Evolutionary conservation across 129 eudicot genomes (phyloP).

Genomic region (Oenanthe sinensis): DNA sequence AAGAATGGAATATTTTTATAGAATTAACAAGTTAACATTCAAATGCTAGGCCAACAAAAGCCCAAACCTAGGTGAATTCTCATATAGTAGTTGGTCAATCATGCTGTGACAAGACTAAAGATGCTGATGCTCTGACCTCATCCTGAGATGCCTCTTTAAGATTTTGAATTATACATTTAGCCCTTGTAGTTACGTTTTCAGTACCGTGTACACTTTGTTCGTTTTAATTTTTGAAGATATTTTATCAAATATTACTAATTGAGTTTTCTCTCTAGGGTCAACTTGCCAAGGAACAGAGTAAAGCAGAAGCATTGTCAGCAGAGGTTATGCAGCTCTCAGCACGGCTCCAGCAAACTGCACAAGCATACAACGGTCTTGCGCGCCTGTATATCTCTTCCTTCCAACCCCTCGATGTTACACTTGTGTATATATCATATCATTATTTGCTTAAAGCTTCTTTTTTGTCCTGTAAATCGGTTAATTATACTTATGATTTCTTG

Average conservation of each 20-base stretch:
- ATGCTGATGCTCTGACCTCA: background rate
- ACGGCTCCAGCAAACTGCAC: slow-evolving; percentile 82
- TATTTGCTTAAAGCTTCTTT: background rate
- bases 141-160: background rate
- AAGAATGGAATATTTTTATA: background rate
- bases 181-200: background rate
- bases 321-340: slow-evolving; percentile 88
- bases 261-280: slow-evolving; percentile 33
- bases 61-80: background rate
- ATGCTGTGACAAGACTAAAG: background rate
- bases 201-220: background rate
- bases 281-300: slow-evolving; percentile 84
- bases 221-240: background rate
- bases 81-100: background rate
- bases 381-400: slow-evolving; percentile 56
- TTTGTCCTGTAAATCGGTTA: background rate
- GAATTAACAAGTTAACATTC: background rate
- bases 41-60: background rate
- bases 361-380: slow-evolving; percentile 75
- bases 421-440: background rate
- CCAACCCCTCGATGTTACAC: background rate
- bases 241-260: background rate
- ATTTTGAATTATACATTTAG: background rate
- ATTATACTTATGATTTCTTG: background rate
- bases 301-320: slow-evolving; percentile 76